These are phyloP conservation scores for Aspergillus nomiae DNA, from an alignment of 2,329 filamentous ascomycete genomes.

Conservation along the genomic window DNA sequence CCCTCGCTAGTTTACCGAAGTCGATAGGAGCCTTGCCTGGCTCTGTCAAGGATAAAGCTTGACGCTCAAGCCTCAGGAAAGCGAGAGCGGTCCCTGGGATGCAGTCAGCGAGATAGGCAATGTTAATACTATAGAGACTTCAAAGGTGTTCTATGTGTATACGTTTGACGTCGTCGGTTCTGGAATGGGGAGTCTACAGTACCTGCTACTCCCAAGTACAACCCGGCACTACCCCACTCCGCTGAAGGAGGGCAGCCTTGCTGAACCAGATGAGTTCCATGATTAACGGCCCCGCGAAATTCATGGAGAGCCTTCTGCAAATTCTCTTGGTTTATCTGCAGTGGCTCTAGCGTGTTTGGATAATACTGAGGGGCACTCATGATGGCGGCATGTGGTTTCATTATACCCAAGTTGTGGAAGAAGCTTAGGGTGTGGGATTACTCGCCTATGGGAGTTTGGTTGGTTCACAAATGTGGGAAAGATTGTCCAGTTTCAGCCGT, in stretches of 20 bases:
- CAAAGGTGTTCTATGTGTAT: neutral
- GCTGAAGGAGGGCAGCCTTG: constrained; percentile 24
- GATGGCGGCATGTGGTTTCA: neutral
- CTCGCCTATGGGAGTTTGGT: neutral
- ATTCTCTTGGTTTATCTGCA: constrained; percentile 19
- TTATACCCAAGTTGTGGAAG: neutral
- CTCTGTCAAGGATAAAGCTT: constrained; percentile 29
- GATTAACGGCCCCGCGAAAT: constrained; percentile 32
- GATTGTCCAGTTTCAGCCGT: neutral
- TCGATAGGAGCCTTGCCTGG: constrained; percentile 18
- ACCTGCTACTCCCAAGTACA: constrained; percentile 38
- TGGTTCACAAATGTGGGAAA: neutral
- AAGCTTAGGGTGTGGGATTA: neutral
- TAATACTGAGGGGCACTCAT: constrained; percentile 27
- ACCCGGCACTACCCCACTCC: constrained; percentile 28
- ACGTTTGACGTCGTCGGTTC: neutral
- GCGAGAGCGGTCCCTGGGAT: constrained; percentile 38
- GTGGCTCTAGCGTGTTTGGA: constrained; percentile 26
- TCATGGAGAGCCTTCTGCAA: constrained; percentile 28
- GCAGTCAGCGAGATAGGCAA: neutral
- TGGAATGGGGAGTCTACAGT: constrained; percentile 8
- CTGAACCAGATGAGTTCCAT: constrained; percentile 30
- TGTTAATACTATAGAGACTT: constrained; percentile 1
- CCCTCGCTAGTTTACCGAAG: constrained; percentile 29
- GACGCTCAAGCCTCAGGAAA: constrained; percentile 41